These are phyloP conservation scores for Parietichytrium sp. DNA, from an alignment of 108 stramenopile species.

Conservation along the genomic window DNA sequence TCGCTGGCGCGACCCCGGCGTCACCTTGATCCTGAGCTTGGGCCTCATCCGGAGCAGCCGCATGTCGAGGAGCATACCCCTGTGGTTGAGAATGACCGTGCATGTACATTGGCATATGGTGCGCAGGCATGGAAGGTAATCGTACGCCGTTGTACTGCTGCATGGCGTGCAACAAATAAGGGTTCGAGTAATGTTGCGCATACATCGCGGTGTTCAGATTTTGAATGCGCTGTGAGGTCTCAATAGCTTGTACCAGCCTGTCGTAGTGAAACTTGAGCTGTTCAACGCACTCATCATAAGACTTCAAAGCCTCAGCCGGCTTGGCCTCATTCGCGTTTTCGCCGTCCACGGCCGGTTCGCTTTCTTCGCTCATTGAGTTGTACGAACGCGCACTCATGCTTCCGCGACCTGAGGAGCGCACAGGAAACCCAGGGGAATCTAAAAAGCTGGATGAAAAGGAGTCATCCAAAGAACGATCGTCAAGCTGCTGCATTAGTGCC, in stretches of 20 bases:
- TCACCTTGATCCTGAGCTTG: background rate
- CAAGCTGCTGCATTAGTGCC: background rate
- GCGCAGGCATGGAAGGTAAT: background rate
- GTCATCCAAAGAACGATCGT: background rate
- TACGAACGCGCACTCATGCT: background rate
- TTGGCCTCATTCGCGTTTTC: background rate
- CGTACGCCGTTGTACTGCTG: background rate
- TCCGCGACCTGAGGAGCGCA: background rate
- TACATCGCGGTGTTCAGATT: background rate
- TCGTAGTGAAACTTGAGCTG: background rate
- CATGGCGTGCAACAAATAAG: background rate
- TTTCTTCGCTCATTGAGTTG: background rate
- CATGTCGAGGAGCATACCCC: background rate
- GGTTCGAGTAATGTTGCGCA: background rate
- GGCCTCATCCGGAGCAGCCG: background rate
- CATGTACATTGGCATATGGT: background rate
- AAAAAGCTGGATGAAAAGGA: background rate
- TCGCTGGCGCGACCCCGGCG: background rate
- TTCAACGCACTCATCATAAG: background rate
- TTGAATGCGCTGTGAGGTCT: slow-evolving; percentile 22
- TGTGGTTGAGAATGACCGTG: background rate
- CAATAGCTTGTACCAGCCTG: slow-evolving; percentile 4
- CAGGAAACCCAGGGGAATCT: no score
- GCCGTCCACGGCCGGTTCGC: background rate
- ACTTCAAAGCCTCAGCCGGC: background rate